A percentile compares a stretch with the other conserved stretches of the same genome.
These are phyloP conservation scores for Septoria linicola DNA, from an alignment of 2,329 filamentous ascomycete species.

Conservation along the genomic window DNA sequence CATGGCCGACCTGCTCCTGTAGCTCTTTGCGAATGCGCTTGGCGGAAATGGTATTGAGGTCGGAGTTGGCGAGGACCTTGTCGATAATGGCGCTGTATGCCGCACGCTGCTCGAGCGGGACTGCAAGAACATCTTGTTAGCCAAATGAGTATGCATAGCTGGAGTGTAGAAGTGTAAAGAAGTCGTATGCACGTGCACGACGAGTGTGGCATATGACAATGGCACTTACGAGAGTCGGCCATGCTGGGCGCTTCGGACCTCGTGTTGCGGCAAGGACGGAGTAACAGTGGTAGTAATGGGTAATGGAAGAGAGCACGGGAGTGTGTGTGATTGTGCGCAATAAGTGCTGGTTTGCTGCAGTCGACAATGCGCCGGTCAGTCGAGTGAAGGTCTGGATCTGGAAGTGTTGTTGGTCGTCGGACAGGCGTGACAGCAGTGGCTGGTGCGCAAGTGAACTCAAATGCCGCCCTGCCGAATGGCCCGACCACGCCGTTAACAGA, in stretches of 20 bases:
- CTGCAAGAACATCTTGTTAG: slow-evolving; percentile 19
- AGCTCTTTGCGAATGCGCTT: slow-evolving; percentile 65
- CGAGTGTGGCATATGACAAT: neutral
- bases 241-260: slow-evolving; percentile 10
- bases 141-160: neutral
- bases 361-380: no score
- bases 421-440: no score
- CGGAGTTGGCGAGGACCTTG: slow-evolving; percentile 58
- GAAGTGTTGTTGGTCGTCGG: no score
- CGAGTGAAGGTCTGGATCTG: no score
- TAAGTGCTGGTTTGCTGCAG: no score
- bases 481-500: no score
- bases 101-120: slow-evolving; percentile 34
- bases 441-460: no score
- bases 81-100: slow-evolving; percentile 60
- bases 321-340: no score
- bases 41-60: slow-evolving; percentile 63
- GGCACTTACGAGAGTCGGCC: slow-evolving; percentile 13
- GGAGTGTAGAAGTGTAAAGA: neutral
- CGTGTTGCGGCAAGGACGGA: neutral
- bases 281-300: no score
- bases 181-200: neutral
- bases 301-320: no score
- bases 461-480: no score
- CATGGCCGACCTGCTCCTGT: slow-evolving; percentile 59